Base-by-base conservation (phyloP, 1,139 yeast genomes). In the Pneumocystis sp. region DNA sequence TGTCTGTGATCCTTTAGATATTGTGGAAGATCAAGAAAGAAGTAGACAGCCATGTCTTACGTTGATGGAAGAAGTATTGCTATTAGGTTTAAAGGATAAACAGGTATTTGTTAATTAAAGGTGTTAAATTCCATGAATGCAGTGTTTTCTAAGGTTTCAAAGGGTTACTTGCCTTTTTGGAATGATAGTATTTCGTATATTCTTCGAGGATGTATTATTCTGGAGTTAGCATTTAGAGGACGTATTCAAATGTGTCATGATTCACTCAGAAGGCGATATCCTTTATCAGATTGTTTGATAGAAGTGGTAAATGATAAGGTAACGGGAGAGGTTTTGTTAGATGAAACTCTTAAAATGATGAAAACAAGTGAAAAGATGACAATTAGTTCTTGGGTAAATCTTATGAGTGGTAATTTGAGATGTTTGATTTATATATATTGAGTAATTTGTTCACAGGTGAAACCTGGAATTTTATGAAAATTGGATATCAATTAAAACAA, bases 131-230 rank as follows among this genome's bases (percentile, higher is more conserved):
- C 6, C 6, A 31, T 19, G 31, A 25, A 25, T 50, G 4, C 15
- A 1, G 31, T 50, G 7, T 50, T 50, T 50, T 19, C 63, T 44
- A 21, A 63, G 12, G 31, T 15, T 34, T 12, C n/a, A 17, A 42
- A 71, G 76, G 98, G 98, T 6, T 90, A 91, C 75, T 80, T 93
- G 67, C 89, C 97, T 31, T 93, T 93, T 76, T 93, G 98, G 98
- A 95, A 93, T 75, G 99, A 93, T 76, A 91, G 89, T 75, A 91
- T 93, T 67, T 89, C 97, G 39, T 95, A 93, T 76, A 96, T 97
- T 1, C 81, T 93, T 68, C 85, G 99, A 72, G 99, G 98, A 15
- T 88, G 97, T 74, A 93, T 93, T 69, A 74, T 93, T 67, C 82
- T 93, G 76, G 99, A 93, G 76, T 81, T 93, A 75, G 96, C 97